A percentile compares a stretch with the other conserved stretches of the same genome.
phyloP scores from a whole-genome alignment of 2,329 filamentous ascomycete genomes.

The Fusarium piperis region DNA sequence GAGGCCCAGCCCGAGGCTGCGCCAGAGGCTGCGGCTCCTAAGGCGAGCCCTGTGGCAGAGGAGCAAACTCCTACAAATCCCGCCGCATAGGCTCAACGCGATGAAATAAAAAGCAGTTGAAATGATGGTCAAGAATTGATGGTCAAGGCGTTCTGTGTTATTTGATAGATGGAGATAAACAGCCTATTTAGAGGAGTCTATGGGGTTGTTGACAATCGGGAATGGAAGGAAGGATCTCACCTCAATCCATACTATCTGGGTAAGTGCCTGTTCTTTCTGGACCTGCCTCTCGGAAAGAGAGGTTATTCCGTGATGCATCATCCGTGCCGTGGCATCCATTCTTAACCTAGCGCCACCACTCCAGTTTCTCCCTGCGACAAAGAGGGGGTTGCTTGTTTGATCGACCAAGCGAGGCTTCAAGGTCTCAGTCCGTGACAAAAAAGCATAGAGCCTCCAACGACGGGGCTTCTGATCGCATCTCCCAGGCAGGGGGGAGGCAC shows the following conservation, averaged over 20 bases:
- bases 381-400: constrained; percentile 7
- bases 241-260: background rate
- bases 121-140: constrained; percentile 28
- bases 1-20: constrained; percentile 20
- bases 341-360: constrained; percentile 19
- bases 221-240: background rate
- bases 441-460: constrained; percentile 26
- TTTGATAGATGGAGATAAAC: constrained; percentile 26
- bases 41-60: constrained; percentile 15
- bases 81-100: constrained; percentile 7
- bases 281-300: background rate
- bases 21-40: constrained; percentile 1
- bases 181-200: constrained; percentile 1
- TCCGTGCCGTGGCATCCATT: background rate
- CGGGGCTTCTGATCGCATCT: constrained; percentile 15
- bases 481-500: constrained; percentile 2
- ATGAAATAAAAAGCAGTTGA: constrained; percentile 29
- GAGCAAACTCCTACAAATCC: constrained; percentile 22
- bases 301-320: constrained; percentile 17
- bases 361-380: constrained; percentile 16
- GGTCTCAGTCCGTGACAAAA: constrained; percentile 11
- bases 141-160: constrained; percentile 23
- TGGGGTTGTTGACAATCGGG: background rate
- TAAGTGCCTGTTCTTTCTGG: background rate
- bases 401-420: constrained; percentile 9